Evolutionary conservation across 139 green algal species (phyloP).

Genomic region (Coelastrella sp.): DNA sequence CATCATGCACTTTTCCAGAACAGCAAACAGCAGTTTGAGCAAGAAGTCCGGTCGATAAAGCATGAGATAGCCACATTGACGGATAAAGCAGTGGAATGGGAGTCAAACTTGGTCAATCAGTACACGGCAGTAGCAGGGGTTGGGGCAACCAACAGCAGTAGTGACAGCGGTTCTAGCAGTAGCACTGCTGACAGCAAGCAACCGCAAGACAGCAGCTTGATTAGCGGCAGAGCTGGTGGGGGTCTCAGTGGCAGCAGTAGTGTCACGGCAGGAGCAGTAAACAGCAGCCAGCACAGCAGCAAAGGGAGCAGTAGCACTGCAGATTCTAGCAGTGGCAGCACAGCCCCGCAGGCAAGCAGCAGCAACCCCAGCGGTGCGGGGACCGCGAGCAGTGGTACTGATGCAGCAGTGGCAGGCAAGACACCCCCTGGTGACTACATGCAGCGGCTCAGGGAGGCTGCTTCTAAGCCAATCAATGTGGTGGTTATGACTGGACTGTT

Average conservation of each 20-base stretch:
- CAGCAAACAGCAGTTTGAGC: no score
- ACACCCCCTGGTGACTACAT: not conserved
- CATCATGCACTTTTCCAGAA: no score
- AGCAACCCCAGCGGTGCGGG: not conserved
- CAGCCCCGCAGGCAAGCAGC: no score
- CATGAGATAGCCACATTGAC: no score
- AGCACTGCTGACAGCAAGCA: not conserved
- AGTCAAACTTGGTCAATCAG: no score
- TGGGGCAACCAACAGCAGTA: not conserved
- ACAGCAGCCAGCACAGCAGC: no score
- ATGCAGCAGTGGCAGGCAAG: not conserved
- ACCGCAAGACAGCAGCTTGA: not conserved
- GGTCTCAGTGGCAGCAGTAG: no score
- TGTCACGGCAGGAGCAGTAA: not conserved
- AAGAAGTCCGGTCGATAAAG: no score
- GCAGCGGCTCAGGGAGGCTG: not conserved
- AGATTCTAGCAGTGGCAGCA: no score
- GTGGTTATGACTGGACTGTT: constrained; percentile 12
- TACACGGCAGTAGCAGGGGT: not conserved
- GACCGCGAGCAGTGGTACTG: not conserved
- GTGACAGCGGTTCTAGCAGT: not conserved
- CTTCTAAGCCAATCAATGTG: constrained; percentile 14
- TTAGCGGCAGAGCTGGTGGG: not conserved
- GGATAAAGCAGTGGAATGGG: no score
- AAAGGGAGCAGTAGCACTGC: not conserved